Evolutionary conservation across 495 filamentous ascomycete species (phyloP), one percentile per base, ranked within the genome.

Genomic region (Penicillium fimorum): DNA sequence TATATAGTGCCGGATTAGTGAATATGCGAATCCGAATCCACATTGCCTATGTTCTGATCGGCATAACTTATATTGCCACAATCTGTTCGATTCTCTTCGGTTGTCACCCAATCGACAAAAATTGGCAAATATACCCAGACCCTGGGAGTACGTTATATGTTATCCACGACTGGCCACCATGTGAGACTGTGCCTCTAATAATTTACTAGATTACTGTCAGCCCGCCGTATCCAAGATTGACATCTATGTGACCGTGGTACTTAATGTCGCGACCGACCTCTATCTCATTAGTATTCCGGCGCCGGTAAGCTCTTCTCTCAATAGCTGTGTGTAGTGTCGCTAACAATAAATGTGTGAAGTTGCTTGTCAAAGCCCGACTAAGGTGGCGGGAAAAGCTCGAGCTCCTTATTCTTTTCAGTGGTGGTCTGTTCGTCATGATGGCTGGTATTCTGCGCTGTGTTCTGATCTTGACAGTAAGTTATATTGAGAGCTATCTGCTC

Each of bases 391-490:
- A 81, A 55, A 86, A 85, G 57, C 51, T 76, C 32, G 69, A 80
- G 43, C 76, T 86, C 5, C 57, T 84, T 1, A 46, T 82, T 44
- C 77, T 86, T 59, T 86, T 86, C 63, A 77, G 77, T 48, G 83
- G 82, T 27, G 83, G 81, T 12, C 63, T 83, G 8, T 80, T 85
- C 52, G 78, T 84, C 46, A 85, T 84, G 76, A 71, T 78, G 22
- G 79, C 80, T 15, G 82, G 81, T 1, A 82, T 86, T 49, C 67
- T 86, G 2, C 84, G 85, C 51, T 82, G 81, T 49, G 77, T 82
- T 20, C 41, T 70, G 13, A 84, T 84, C 51, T 57, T 86, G 10
- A 83, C 78, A 3, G 80, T 82, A 60, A 62, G 71, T 53, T 17
- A 15, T 51, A 22, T 46, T n/a, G 22, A 4, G 13, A 17, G 13